phyloP scores from a whole-genome alignment of 2,329 filamentous ascomycete species.

The Fusarium chlamydosporum region DNA sequence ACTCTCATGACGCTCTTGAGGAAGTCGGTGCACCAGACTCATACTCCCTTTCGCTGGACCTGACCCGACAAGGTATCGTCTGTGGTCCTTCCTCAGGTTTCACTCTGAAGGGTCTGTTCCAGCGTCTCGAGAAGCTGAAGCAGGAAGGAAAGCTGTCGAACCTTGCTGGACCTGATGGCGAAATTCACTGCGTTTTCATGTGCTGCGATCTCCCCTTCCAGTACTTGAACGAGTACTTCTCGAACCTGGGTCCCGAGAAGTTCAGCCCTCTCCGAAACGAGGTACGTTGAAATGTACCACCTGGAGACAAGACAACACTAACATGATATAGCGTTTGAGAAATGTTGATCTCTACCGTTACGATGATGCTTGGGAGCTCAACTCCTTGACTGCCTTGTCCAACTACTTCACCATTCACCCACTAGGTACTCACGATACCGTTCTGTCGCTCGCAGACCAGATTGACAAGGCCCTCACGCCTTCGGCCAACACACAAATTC shows the following conservation, averaged over 20 bases:
- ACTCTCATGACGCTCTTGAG: constrained; percentile 67
- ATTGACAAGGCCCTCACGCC: constrained; percentile 48
- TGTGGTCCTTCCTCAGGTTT: constrained; percentile 73
- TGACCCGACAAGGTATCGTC: constrained; percentile 71
- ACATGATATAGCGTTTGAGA: constrained; percentile 58
- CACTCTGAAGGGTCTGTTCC: constrained; percentile 66
- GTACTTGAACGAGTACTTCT: constrained; percentile 71
- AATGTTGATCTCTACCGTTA: constrained; percentile 68
- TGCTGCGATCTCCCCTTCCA: constrained; percentile 75
- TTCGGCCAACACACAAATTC: constrained; percentile 55
- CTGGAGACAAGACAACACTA: constrained; percentile 13
- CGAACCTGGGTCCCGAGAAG: constrained; percentile 63
- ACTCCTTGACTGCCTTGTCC: constrained; percentile 57
- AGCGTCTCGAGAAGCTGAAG: constrained; percentile 65
- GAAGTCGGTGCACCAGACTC: constrained; percentile 69
- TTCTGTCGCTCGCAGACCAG: constrained; percentile 47
- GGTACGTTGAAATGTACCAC: constrained; percentile 36
- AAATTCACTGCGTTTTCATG: constrained; percentile 69
- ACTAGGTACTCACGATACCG: constrained; percentile 44
- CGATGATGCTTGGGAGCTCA: constrained; percentile 68
- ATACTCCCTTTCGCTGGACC: constrained; percentile 66
- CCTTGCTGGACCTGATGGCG: constrained; percentile 62
- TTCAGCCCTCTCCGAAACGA: constrained; percentile 64
- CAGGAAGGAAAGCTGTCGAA: constrained; percentile 59
- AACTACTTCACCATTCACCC: constrained; percentile 54